These are phyloP conservation scores for Blastosporella zonata DNA, from an alignment of 1,284 basidiomycete genomes.

Conservation along the genomic window DNA sequence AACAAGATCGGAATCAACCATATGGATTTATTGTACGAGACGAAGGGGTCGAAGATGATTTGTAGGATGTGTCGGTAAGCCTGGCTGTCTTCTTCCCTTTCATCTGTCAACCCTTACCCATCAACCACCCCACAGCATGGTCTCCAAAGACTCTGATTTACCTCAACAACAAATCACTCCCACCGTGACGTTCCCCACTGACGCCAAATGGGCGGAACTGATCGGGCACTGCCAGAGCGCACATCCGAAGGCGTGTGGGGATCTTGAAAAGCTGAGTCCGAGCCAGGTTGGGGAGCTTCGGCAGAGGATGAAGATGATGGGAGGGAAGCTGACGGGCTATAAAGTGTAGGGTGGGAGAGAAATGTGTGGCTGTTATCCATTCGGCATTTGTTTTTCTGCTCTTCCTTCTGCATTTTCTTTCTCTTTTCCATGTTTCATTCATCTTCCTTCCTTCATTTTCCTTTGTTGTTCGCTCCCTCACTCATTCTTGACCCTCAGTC, in stretches of 20 bases:
- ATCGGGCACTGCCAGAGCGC: constrained; percentile 28
- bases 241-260: constrained; percentile 30
- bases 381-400: background rate
- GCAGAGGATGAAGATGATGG: constrained; percentile 28
- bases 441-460: too few species aligned
- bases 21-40: constrained; percentile 32
- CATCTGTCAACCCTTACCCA: background rate
- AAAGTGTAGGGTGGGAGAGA: constrained; percentile 10
- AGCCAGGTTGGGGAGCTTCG: constrained; percentile 32
- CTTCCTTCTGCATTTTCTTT: background rate
- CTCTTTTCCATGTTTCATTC: background rate
- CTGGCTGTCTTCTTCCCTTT: constrained; percentile 15
- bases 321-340: constrained; percentile 17
- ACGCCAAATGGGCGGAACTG: constrained; percentile 29
- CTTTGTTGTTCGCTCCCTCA: too few species aligned
- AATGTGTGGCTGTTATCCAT: background rate
- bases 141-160: constrained; percentile 5
- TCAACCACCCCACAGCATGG: constrained; percentile 3
- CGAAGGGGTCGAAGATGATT: constrained; percentile 21
- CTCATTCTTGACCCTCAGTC: too few species aligned
- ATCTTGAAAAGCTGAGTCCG: constrained; percentile 28
- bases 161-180: constrained; percentile 4
- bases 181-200: constrained; percentile 20
- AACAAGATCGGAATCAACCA: constrained; percentile 32
- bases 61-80: constrained; percentile 32